Evolutionary conservation across 129 eudicot species (phyloP).

Genomic region (Scalesia atractyloides): DNA sequence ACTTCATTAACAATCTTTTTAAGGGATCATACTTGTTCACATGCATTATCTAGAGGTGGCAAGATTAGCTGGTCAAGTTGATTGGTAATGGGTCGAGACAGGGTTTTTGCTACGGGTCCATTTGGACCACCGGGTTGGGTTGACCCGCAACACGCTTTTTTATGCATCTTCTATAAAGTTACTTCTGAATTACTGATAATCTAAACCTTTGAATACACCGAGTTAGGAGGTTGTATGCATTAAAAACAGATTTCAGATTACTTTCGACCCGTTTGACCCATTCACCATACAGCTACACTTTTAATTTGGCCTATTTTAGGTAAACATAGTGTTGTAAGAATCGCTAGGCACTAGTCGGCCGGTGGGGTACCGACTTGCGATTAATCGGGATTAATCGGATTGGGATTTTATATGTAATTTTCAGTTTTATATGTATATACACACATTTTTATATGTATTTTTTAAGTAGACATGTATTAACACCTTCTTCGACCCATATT

Average conservation of each 20-base stretch:
- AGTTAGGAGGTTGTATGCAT: slow-evolving; percentile 4
- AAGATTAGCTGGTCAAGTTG: neutral
- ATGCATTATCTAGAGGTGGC: slow-evolving; percentile 6
- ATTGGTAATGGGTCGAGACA: neutral
- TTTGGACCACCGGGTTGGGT: neutral
- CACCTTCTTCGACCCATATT: too few species aligned
- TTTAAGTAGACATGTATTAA: too few species aligned
- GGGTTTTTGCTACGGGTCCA: neutral
- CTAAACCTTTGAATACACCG: neutral
- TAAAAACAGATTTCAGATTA: neutral
- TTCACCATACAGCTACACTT: neutral
- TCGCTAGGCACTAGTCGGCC: too few species aligned
- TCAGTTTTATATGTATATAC: too few species aligned
- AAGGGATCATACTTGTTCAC: slow-evolving; percentile 9
- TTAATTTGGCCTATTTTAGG: neutral
- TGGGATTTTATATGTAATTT: too few species aligned
- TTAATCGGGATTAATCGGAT: too few species aligned
- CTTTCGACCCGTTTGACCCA: neutral
- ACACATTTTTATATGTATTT: too few species aligned
- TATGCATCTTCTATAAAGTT: neutral
- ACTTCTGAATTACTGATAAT: neutral
- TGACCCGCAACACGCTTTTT: neutral
- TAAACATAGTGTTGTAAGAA: too few species aligned
- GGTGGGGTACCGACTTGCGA: too few species aligned
- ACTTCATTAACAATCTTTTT: neutral